Conservation (phyloP, 169 alveolate genomes). For the Cryptosporidium bovis region DNA sequence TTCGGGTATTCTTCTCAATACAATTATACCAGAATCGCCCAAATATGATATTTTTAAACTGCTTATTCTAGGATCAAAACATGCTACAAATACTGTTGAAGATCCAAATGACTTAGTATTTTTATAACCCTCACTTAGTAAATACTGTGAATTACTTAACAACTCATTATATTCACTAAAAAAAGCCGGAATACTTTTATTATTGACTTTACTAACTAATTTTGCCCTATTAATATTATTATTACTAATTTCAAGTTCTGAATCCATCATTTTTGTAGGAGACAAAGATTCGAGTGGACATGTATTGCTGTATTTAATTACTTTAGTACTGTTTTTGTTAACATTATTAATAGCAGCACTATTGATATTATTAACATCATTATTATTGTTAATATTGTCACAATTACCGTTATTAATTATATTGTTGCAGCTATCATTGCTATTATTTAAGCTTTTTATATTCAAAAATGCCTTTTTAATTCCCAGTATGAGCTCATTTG, state of each 20-base stretch:
- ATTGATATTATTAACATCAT: neutral
- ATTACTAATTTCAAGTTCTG: neutral
- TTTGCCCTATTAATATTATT: neutral
- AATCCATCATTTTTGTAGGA: neutral
- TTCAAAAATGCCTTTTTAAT: slow-evolving; percentile 71
- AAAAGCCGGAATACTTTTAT: too few relatives aligned
- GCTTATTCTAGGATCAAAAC: slow-evolving; percentile 56
- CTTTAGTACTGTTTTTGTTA: neutral
- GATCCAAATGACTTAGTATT: slow-evolving; percentile 72
- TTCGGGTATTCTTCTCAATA: slow-evolving; percentile 77
- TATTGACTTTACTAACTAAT: neutral
- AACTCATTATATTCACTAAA: neutral
- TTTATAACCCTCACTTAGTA: slow-evolving; percentile 73
- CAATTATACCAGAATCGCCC: slow-evolving; percentile 80
- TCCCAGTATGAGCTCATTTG: slow-evolving; percentile 80
- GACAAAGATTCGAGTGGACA: neutral
- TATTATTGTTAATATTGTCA: neutral
- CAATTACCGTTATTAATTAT: neutral
- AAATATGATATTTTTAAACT: slow-evolving; percentile 76
- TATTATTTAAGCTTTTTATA: slow-evolving; percentile 10
- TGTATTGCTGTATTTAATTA: neutral
- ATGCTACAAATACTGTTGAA: slow-evolving; percentile 79
- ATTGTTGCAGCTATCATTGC: neutral
- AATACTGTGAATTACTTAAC: slow-evolving; percentile 18
- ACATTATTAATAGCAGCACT: neutral